Evolutionary conservation across 768 basidiomycete species (phyloP).

Genomic region (Serendipita sp.): DNA sequence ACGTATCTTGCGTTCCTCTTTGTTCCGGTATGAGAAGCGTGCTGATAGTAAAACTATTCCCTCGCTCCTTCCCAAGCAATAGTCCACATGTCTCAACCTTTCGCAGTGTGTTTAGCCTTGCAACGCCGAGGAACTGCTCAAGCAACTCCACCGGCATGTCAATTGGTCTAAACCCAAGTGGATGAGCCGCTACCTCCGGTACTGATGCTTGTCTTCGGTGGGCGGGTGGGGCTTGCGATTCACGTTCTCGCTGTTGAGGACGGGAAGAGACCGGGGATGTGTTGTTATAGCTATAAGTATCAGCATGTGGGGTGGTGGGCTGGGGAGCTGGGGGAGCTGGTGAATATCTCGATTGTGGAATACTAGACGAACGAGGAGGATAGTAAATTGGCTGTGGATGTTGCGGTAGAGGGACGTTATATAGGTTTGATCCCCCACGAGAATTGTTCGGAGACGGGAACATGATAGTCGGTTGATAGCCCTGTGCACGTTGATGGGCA

Average conservation of each 20-base stretch:
- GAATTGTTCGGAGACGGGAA: slow-evolving; percentile 24
- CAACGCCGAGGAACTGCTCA: slow-evolving; percentile 60
- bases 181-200: neutral
- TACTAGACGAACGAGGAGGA: slow-evolving; percentile 12
- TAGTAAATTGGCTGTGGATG: slow-evolving; percentile 12
- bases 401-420: slow-evolving; percentile 4
- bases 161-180: slow-evolving; percentile 40
- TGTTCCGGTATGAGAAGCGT: slow-evolving; percentile 80
- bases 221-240: neutral
- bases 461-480: slow-evolving; percentile 65
- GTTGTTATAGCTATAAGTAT: slow-evolving; percentile 5
- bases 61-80: slow-evolving; percentile 45
- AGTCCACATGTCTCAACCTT: slow-evolving; percentile 81
- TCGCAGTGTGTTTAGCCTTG: slow-evolving; percentile 55
- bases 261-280: neutral
- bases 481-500: slow-evolving; percentile 58
- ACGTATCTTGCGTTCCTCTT: slow-evolving; percentile 78
- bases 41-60: slow-evolving; percentile 52
- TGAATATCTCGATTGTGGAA: slow-evolving; percentile 12
- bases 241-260: neutral
- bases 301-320: slow-evolving; percentile 15
- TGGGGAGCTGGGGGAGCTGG: slow-evolving; percentile 20
- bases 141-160: slow-evolving; percentile 56
- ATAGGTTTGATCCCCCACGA: neutral
- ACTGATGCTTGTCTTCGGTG: slow-evolving; percentile 9